These are phyloP conservation scores for Plasmopara viticola DNA, from an alignment of 352 stramenopile species.

Conservation along the genomic window DNA sequence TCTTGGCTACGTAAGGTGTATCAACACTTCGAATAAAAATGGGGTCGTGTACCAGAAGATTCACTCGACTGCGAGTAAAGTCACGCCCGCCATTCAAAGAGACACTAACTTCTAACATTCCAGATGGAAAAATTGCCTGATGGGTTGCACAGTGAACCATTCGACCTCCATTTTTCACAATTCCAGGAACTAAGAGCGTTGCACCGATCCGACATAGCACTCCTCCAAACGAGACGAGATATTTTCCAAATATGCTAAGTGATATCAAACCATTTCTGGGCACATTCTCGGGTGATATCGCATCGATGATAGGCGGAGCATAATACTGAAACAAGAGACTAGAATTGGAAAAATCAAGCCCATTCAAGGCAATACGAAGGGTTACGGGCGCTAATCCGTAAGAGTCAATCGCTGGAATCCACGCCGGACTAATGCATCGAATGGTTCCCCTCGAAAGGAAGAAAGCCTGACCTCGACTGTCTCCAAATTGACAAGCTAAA, in stretches of 20 bases:
- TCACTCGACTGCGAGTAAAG: constrained; percentile 15
- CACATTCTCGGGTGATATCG: constrained; percentile 9
- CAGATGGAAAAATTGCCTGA: not conserved
- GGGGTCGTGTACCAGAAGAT: constrained; percentile 16
- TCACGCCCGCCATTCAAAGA: constrained; percentile 37
- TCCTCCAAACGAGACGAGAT: constrained; percentile 23
- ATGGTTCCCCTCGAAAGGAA: constrained; percentile 19
- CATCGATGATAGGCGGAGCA: constrained; percentile 14
- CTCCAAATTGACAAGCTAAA: constrained; percentile 29
- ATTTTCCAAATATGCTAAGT: constrained; percentile 15
- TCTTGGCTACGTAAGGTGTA: constrained; percentile 14
- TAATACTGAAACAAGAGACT: constrained; percentile 29
- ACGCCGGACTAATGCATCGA: constrained; percentile 33
- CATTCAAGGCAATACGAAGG: constrained; percentile 22
- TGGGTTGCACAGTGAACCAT: constrained; percentile 10
- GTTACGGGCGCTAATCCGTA: constrained; percentile 10
- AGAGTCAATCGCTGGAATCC: constrained; percentile 7
- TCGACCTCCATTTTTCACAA: constrained; percentile 14
- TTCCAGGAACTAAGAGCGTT: constrained; percentile 7
- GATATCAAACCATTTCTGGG: constrained; percentile 14
- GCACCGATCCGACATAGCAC: constrained; percentile 21
- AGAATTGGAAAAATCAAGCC: constrained; percentile 23
- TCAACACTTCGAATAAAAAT: constrained; percentile 19
- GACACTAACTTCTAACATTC: constrained; percentile 18
- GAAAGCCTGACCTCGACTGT: constrained; percentile 5